Evolutionary conservation across 371 early-diverging fungal genomes (phyloP), one percentile per base, ranked within the genome.

Genomic region (Mortierella sp.): DNA sequence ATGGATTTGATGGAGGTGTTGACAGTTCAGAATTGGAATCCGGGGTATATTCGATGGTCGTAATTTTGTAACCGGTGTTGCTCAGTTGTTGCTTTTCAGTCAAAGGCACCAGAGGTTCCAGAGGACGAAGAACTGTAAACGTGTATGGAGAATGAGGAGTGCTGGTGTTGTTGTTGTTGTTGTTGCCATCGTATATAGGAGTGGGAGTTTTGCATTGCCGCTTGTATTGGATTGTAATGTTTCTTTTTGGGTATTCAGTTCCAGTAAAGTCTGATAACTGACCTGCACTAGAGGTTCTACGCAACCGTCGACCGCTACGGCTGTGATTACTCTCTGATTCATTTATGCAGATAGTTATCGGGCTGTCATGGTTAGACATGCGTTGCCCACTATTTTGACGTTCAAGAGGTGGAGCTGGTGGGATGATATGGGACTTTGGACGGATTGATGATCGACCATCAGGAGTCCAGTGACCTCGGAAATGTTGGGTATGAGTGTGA

Each of bases 391-490:
- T 12, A 35, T 45, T 23, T 47, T 29, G 34, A 7, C 26, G 55
- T 6, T 17, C 26, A 9, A 57, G 22, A 12, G 55, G 66, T 55
- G 72, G 66, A 9, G 66, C 55, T 6, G 29, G 26, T 0, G 72
- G 72, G 34, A 72, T 65, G 47, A 72, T 47, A 34, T 56, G 40
- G n/a, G 63, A 34, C 2, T 1, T 34, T 28, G 63, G 9, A 2
- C 12, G 2, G 29, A 26, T 13, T 34, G 57, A 9, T 57, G 34
- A 19, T 19, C 61, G 28, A 23, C 29, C 28, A 37, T 26, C 47
- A 19, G 61, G 47, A 22, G 40, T n/a, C 23, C 19, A 43, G 13
- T 43, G 19, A 5, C 45, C 45, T 43, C 45, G 45, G 19, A 43
- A 43, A 19, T 43, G 45, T 43, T 43, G 45, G 19, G 19, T 17